Evolutionary conservation across 169 alveolate genomes (phyloP).

Genomic region (Besnoitia besnoiti): DNA sequence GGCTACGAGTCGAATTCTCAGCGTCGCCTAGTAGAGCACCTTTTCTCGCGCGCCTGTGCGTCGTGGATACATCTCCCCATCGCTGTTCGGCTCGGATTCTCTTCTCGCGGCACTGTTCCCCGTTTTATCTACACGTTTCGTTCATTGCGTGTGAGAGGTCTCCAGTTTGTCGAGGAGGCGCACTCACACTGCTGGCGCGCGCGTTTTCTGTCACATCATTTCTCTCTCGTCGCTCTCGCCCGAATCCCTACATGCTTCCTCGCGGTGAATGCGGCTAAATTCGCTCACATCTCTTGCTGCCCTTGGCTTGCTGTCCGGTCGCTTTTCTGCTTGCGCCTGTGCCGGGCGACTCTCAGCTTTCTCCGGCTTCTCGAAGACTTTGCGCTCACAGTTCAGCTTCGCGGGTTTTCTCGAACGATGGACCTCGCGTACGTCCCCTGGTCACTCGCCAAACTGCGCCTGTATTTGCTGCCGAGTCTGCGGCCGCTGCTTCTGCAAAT

Average conservation of each 20-base stretch:
- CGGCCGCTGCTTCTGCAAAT: conserved; percentile 8
- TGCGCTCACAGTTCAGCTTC: background rate
- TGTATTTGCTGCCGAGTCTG: background rate
- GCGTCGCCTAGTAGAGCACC: too few relatives aligned
- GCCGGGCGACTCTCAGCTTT: background rate
- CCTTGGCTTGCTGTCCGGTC: background rate
- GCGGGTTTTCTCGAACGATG: conserved; percentile 3
- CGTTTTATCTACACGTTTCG: too few relatives aligned
- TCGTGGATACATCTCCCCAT: too few relatives aligned
- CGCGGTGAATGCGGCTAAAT: background rate
- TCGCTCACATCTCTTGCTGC: too few relatives aligned
- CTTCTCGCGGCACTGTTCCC: too few relatives aligned
- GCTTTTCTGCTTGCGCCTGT: background rate
- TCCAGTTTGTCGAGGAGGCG: too few relatives aligned
- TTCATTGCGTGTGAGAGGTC: too few relatives aligned
- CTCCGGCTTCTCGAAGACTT: background rate
- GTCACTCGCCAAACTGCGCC: conserved; percentile 29
- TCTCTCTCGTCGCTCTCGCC: background rate
- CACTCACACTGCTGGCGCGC: too few relatives aligned
- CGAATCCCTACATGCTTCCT: background rate
- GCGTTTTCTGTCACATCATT: too few relatives aligned
- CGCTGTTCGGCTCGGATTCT: too few relatives aligned
- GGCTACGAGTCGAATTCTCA: too few relatives aligned
- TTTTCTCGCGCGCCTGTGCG: too few relatives aligned
- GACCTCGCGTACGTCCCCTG: conserved; percentile 39